phyloP scores from a whole-genome alignment of 2,329 filamentous ascomycete genomes.

The Albifimbria verrucaria region DNA sequence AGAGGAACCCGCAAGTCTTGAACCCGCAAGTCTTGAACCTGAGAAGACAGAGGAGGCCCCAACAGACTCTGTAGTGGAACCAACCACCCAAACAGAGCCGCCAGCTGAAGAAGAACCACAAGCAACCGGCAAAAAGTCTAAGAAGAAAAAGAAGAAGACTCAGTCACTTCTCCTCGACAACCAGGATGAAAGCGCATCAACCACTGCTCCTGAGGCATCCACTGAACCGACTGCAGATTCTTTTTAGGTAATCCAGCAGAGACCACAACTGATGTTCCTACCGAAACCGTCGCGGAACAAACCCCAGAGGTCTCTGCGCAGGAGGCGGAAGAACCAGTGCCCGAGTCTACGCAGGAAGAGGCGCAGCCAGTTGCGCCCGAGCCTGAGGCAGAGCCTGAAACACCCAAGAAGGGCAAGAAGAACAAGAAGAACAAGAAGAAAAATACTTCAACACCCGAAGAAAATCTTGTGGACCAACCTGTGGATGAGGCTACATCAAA shows the following conservation, averaged over 20 bases:
- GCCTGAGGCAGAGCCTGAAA: neutral
- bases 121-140: neutral
- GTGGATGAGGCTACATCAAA: neutral
- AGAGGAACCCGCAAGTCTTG: neutral
- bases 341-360: neutral
- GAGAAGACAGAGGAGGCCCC: neutral
- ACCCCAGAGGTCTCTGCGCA: neutral
- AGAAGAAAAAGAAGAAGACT: conserved; percentile 2
- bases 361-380: neutral
- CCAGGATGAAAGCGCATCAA: neutral
- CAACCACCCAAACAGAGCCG: neutral
- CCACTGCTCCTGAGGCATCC: neutral
- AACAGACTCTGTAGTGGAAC: neutral
- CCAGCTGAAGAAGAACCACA: neutral
- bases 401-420: neutral
- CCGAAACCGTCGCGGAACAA: neutral
- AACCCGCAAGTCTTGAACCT: neutral
- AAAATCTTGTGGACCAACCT: neutral
- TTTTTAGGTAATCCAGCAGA: neutral
- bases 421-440: conserved; percentile 1
- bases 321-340: neutral
- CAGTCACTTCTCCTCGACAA: conserved; percentile 4
- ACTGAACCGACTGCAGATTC: neutral
- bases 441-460: neutral
- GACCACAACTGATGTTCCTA: neutral